phyloP scores from a whole-genome alignment of 148 eudicot species.

The Dysphania ambrosioides region DNA sequence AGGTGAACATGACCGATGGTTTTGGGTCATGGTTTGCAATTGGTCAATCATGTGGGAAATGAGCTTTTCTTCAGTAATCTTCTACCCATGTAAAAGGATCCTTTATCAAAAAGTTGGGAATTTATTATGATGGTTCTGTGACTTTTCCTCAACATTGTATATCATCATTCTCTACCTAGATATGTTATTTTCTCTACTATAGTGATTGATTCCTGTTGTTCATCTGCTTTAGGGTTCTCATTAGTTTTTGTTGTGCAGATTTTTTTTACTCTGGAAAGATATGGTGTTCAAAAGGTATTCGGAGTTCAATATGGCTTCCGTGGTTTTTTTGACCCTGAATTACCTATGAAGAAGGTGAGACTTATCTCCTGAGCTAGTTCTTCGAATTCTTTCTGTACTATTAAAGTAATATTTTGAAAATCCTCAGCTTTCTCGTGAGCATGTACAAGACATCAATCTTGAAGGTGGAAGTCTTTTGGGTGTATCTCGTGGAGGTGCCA shows the following conservation, averaged over 20 bases:
- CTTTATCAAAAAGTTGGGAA: background rate
- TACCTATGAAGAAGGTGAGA: conserved; percentile 45
- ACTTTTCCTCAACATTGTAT: background rate
- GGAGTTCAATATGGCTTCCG: conserved; percentile 48
- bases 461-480: conserved; percentile 53
- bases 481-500: conserved; percentile 55
- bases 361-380: conserved; percentile 15
- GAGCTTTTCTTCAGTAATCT: background rate
- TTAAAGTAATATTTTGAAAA: conserved; percentile 10
- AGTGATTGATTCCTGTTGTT: background rate
- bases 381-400: background rate
- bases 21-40: background rate
- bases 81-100: background rate
- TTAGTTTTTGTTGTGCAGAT: conserved; percentile 32
- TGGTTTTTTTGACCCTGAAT: conserved; percentile 47
- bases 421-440: conserved; percentile 43
- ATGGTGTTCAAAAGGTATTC: conserved; percentile 44
- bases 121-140: background rate
- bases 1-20: background rate
- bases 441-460: conserved; percentile 50
- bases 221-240: background rate
- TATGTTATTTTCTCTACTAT: no score
- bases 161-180: background rate
- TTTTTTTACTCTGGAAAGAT: conserved; percentile 48
- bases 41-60: background rate